phyloP scores from a whole-genome alignment of 768 basidiomycete genomes.

The Tubosaeta brunneosetosa region DNA sequence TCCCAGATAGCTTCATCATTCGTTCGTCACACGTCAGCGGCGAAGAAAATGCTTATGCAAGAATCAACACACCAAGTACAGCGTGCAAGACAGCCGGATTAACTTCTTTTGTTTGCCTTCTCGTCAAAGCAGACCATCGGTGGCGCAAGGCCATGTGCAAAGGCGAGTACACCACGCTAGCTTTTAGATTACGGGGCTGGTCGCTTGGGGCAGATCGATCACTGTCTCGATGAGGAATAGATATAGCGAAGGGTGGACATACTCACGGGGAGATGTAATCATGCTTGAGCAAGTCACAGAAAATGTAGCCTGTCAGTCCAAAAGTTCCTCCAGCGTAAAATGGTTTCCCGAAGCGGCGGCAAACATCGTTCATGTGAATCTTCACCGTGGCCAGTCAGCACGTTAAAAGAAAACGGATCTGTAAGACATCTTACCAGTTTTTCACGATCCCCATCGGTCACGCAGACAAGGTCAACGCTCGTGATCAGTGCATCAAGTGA shows the following conservation, averaged over 20 bases:
- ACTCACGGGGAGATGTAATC: constrained; percentile 83
- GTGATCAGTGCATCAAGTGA: constrained; percentile 56
- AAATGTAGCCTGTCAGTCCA: constrained; percentile 89
- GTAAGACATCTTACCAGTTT: constrained; percentile 53
- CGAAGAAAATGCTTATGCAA: neutral
- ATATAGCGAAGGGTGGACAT: constrained; percentile 6
- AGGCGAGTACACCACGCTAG: constrained; percentile 60
- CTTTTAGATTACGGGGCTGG: constrained; percentile 53
- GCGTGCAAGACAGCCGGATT: constrained; percentile 70
- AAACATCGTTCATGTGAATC: constrained; percentile 77
- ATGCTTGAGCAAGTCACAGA: constrained; percentile 86
- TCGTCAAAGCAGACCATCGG: constrained; percentile 65
- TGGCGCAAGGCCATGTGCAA: constrained; percentile 59
- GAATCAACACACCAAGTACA: constrained; percentile 54
- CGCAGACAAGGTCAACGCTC: constrained; percentile 78
- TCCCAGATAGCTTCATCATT: constrained; percentile 69
- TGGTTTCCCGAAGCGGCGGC: constrained; percentile 66
- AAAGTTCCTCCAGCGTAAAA: constrained; percentile 93
- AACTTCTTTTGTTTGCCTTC: constrained; percentile 76
- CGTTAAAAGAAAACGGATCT: neutral
- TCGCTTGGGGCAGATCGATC: constrained; percentile 61
- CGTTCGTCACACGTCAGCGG: constrained; percentile 12
- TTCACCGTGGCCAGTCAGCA: constrained; percentile 30
- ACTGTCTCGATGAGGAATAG: constrained; percentile 32
- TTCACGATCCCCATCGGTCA: constrained; percentile 71